Evolutionary conservation across 1,284 basidiomycete species (phyloP).

Genomic region (Ganoderma lingzhi): DNA sequence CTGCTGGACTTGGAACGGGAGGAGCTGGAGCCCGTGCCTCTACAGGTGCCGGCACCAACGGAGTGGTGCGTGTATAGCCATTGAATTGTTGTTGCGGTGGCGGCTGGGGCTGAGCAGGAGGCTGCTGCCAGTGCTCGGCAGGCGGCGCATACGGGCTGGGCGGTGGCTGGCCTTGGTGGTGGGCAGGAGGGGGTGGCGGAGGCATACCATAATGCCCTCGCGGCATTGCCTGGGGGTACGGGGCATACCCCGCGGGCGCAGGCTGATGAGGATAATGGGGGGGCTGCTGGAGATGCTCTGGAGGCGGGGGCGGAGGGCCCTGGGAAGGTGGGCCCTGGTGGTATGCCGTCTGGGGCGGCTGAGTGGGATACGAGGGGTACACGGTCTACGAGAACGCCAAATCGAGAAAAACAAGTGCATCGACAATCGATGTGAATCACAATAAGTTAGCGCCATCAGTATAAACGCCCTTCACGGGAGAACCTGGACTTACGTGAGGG

Average conservation of each 20-base stretch:
- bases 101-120: conserved; percentile 31
- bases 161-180: conserved; percentile 39
- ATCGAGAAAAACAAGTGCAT: conserved; percentile 27
- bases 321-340: conserved; percentile 35
- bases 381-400: conserved; percentile 34
- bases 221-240: conserved; percentile 37
- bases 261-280: conserved; percentile 33
- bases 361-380: conserved; percentile 41
- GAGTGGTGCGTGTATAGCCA: conserved; percentile 36
- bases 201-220: conserved; percentile 38
- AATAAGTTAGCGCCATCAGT: conserved; percentile 36
- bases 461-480: conserved; percentile 36
- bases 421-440: conserved; percentile 33
- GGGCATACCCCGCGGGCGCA: conserved; percentile 32
- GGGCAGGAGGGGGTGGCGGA: conserved; percentile 38
- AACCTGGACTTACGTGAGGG: conserved; percentile 47
- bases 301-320: conserved; percentile 35
- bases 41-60: conserved; percentile 47
- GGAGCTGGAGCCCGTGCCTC: conserved; percentile 38
- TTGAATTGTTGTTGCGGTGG: conserved; percentile 35
- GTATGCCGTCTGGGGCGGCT: conserved; percentile 38
- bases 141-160: conserved; percentile 37
- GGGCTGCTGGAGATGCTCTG: conserved; percentile 39
- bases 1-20: conserved; percentile 24
- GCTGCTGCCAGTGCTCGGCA: conserved; percentile 47